Base-by-base conservation (phyloP, 164 flowering plant genomes). In the Platanus orientalis region DNA sequence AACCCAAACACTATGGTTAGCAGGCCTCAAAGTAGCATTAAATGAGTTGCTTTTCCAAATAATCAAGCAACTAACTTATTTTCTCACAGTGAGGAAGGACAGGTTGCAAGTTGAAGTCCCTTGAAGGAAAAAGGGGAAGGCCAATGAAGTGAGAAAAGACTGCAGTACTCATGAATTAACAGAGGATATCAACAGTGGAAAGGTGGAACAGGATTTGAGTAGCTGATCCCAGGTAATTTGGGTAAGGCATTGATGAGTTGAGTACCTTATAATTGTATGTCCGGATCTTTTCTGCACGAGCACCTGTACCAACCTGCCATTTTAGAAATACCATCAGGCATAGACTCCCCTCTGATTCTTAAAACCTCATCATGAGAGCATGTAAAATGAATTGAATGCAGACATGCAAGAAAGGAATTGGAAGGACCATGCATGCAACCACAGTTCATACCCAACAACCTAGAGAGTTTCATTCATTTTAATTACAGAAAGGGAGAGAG, bases 241-340 rank as follows among this genome's bases (percentile, higher is more conserved):
- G 6, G 53, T 16, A 26, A 17, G 16, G 7, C 42, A 12, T 20
- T 3, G 30, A 32, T 27, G 30, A 51, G 55, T 42, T 27, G 30
- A 51, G 55, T 73, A 94, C 98, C 96, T 94, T 94, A 76, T 77
- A 94, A 77, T 94, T 94, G 75, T 94, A 90, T 28, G 98, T 94
- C 45, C 98, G 77, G 62, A 94, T 94, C 78, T 91, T 91, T 70
- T 94, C 97, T 42, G 98, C 66, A 68, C 98, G 95, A 72, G 96
- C 81, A 68, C 98, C 98, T 20, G 96, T 87, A 52, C 97, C 98
- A 73, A 94, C 88, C 93, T 87, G 80, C 24, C 57, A 78, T 36
- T 68, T 58, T 42, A n/a, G 57, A 65, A 54, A 54, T 24, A 59
- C 6, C 28, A 44, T 48, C n/a, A 40, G 28, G 10, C 7, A 45